Conservation (phyloP, 108 stramenopile genomes). For the Cyclotella cryptica region DNA sequence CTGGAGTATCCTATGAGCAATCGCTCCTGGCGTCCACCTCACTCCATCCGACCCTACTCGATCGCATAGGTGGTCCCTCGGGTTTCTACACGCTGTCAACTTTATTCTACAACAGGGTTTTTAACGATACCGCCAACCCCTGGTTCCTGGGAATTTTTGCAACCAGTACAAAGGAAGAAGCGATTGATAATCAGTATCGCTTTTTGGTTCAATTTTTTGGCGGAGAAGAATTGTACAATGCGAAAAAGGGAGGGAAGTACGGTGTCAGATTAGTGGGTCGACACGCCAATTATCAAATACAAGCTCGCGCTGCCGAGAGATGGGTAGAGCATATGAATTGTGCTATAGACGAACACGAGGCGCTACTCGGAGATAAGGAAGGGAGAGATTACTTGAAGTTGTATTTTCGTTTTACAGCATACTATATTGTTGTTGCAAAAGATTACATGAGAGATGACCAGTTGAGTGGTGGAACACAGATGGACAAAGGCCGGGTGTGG, state of each 20-base stretch:
- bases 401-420: slow-evolving; percentile 74
- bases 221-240: slow-evolving; percentile 73
- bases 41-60: slow-evolving; percentile 59
- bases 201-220: slow-evolving; percentile 85
- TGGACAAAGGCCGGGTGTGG: slow-evolving; percentile 76
- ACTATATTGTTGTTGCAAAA: slow-evolving; percentile 80
- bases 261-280: slow-evolving; percentile 74
- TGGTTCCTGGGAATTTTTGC: slow-evolving; percentile 88
- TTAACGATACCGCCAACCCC: slow-evolving; percentile 52
- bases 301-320: slow-evolving; percentile 62
- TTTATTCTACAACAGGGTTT: slow-evolving; percentile 78
- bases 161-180: slow-evolving; percentile 72
- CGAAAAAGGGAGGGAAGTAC: slow-evolving; percentile 78
- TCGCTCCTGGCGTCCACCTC: slow-evolving; percentile 32
- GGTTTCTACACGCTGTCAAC: slow-evolving; percentile 61
- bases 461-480: slow-evolving; percentile 72
- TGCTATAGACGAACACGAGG: slow-evolving; percentile 66
- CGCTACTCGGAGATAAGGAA: slow-evolving; percentile 49
- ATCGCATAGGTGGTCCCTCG: slow-evolving; percentile 62
- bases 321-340: slow-evolving; percentile 79
- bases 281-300: slow-evolving; percentile 79
- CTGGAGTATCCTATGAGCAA: slow-evolving; percentile 38
- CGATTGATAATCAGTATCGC: slow-evolving; percentile 84
- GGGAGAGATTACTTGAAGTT: slow-evolving; percentile 33
- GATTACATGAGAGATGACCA: slow-evolving; percentile 83